Conservation (phyloP, 2,329 filamentous ascomycete genomes). For the Neopestalotiopsis clavispora region DNA sequence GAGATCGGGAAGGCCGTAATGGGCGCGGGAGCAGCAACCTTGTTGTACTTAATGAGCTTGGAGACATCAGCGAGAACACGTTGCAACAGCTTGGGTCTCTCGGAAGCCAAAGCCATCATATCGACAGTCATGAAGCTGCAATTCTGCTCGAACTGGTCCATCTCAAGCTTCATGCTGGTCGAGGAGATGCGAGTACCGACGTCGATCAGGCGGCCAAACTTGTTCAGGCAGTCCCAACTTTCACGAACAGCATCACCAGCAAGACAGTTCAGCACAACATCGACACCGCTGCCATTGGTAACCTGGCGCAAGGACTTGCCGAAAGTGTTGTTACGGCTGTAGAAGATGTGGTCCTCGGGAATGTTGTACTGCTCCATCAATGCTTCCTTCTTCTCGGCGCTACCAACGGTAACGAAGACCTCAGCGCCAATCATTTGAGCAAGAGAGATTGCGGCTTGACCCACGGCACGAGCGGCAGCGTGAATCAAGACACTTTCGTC, state of each 20-base stretch:
- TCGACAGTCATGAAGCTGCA: slow-evolving; percentile 52
- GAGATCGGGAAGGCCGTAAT: slow-evolving; percentile 40
- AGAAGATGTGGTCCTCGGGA: slow-evolving; percentile 18
- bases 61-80: slow-evolving; percentile 32
- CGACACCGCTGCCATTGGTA: slow-evolving; percentile 18
- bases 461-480: slow-evolving; percentile 17
- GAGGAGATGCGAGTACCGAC: slow-evolving; percentile 31
- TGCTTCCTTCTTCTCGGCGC: slow-evolving; percentile 13
- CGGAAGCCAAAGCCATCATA: slow-evolving; percentile 45
- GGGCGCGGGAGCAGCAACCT: slow-evolving; percentile 37
- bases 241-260: slow-evolving; percentile 33
- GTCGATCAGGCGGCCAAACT: slow-evolving; percentile 36
- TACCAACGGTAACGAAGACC: slow-evolving; percentile 18
- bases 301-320: slow-evolving; percentile 10
- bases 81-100: slow-evolving; percentile 33
- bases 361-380: slow-evolving; percentile 17
- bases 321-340: slow-evolving; percentile 18
- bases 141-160: slow-evolving; percentile 54
- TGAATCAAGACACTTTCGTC: slow-evolving; percentile 20
- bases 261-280: slow-evolving; percentile 32
- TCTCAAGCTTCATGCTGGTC: slow-evolving; percentile 45
- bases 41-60: slow-evolving; percentile 33
- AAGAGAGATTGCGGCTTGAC: slow-evolving; percentile 20
- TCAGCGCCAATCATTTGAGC: slow-evolving; percentile 21
- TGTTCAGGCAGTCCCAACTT: slow-evolving; percentile 36